Conservation (phyloP, 345 rosid genomes). For the Jatropha curcas region DNA sequence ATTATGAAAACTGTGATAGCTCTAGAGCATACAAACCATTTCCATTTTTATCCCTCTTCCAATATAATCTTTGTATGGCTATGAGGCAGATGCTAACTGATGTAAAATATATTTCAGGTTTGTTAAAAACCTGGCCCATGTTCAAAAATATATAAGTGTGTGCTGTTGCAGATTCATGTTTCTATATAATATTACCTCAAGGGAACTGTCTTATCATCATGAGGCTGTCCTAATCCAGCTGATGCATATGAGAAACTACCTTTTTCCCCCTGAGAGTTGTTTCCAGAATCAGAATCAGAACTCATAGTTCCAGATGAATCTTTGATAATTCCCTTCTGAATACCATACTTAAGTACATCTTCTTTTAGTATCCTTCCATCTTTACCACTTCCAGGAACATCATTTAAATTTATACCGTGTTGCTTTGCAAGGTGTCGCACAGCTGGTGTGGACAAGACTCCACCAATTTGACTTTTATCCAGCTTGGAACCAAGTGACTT, state of each 20-base stretch:
- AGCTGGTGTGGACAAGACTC: constrained; percentile 70
- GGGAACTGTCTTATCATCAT: constrained; percentile 60
- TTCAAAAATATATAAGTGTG: not conserved
- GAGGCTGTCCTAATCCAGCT: constrained; percentile 26
- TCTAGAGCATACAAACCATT: too few species aligned
- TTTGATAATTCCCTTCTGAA: constrained; percentile 43
- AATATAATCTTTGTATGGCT: not conserved
- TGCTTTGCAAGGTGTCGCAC: constrained; percentile 78
- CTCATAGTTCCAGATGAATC: constrained; percentile 33
- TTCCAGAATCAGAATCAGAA: constrained; percentile 28
- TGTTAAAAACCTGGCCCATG: not conserved
- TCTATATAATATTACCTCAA: constrained; percentile 50
- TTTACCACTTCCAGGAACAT: constrained; percentile 65
- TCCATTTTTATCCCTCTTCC: too few species aligned
- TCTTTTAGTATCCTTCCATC: constrained; percentile 82
- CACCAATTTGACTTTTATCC: constrained; percentile 36
- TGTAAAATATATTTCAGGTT: not conserved
- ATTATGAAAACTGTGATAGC: too few species aligned
- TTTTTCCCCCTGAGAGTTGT: constrained; percentile 29
- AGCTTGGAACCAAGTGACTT: constrained; percentile 27
- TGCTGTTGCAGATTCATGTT: not conserved
- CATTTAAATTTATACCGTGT: constrained; percentile 60
- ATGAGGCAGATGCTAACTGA: not conserved
- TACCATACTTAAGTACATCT: constrained; percentile 58
- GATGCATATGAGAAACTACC: constrained; percentile 16